Evolutionary conservation across 257 asterid genomes (phyloP).

Genomic region (Scutellaria galericulata): DNA sequence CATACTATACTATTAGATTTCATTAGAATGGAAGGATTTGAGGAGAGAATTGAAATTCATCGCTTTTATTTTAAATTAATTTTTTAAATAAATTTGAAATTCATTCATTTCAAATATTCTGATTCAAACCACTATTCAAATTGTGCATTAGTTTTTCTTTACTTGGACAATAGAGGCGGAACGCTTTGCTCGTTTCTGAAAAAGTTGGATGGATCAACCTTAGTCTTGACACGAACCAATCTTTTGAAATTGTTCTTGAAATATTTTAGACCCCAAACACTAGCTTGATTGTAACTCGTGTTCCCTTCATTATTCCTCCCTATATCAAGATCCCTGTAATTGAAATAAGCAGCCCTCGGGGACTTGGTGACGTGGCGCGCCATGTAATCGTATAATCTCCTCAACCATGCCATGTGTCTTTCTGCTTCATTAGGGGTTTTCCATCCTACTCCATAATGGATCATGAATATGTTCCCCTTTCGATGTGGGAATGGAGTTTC

Average conservation of each 20-base stretch:
- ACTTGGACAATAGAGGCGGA: slow-evolving; percentile 28
- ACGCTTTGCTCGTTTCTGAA: slow-evolving; percentile 54
- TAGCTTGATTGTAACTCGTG: slow-evolving; percentile 40
- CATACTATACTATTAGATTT: neutral
- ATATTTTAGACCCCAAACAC: slow-evolving; percentile 44
- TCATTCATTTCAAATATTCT: no score
- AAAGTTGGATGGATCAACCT: slow-evolving; percentile 50
- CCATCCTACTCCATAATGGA: slow-evolving; percentile 39
- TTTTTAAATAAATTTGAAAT: no score
- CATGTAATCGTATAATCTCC: slow-evolving; percentile 40
- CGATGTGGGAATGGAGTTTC: slow-evolving; percentile 52
- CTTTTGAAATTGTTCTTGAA: slow-evolving; percentile 43
- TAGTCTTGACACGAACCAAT: slow-evolving; percentile 44
- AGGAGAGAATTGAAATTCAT: no score
- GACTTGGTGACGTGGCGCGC: slow-evolving; percentile 36
- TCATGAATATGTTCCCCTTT: slow-evolving; percentile 40
- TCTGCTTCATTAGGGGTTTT: neutral
- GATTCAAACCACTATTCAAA: no score
- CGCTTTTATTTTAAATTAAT: no score
- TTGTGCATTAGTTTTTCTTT: neutral
- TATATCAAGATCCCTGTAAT: slow-evolving; percentile 47
- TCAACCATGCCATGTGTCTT: slow-evolving; percentile 30
- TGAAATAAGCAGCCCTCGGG: slow-evolving; percentile 45
- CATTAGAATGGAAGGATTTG: no score
- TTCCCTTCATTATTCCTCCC: slow-evolving; percentile 41